Conservation (phyloP, 495 filamentous ascomycete genomes). For the Daldinia decipiens region DNA sequence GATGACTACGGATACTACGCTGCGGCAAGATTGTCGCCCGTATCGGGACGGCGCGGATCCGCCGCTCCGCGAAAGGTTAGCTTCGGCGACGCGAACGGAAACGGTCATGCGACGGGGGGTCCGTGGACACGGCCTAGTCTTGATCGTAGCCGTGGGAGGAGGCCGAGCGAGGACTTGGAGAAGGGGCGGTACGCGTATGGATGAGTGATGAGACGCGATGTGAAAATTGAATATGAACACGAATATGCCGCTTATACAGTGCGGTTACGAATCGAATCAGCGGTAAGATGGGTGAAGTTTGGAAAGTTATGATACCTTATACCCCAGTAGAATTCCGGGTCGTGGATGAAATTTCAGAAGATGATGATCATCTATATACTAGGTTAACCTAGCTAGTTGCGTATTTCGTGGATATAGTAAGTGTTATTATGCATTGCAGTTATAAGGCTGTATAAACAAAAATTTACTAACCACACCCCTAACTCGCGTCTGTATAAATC, state of each 20-base stretch:
- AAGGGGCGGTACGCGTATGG: conserved; percentile 31
- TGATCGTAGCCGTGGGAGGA: conserved; percentile 30
- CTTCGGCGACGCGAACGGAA: conserved; percentile 32
- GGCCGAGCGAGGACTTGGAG: conserved; percentile 41
- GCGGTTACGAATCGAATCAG: background rate
- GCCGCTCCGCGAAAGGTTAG: conserved; percentile 29
- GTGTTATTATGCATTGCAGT: background rate
- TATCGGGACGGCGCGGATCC: conserved; percentile 17
- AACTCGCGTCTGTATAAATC: too few species aligned
- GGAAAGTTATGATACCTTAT: background rate
- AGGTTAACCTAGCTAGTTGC: too few species aligned
- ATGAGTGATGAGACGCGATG: background rate
- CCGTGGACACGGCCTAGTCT: conserved; percentile 40
- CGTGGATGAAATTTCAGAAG: background rate
- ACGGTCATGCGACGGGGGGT: conserved; percentile 4
- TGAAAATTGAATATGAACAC: background rate
- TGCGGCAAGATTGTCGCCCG: conserved; percentile 30
- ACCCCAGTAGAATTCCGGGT: conserved; percentile 4
- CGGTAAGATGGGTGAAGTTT: background rate
- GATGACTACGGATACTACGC: conserved; percentile 31
- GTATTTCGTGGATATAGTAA: too few species aligned
- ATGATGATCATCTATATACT: background rate
- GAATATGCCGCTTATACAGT: background rate
- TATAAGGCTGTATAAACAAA: too few species aligned
- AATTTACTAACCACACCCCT: too few species aligned